Evolutionary conservation across 2,329 filamentous ascomycete species (phyloP), one percentile per base, ranked within the genome.

Genomic region (Penicillium sp.): DNA sequence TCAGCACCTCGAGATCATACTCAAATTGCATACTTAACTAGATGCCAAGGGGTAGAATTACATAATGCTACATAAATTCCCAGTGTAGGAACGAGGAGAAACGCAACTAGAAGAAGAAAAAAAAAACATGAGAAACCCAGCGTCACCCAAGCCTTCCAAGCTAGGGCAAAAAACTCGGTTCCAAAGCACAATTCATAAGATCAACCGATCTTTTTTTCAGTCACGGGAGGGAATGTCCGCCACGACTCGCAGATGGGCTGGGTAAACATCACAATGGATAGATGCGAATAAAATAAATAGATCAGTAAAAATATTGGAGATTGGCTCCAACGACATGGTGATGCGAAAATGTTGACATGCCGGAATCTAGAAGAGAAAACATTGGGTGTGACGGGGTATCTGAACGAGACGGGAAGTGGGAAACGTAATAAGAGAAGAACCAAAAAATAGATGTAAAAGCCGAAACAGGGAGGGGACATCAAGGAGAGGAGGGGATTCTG

Each of bases 371-470:
- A 66, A 60, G 62, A 66, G 39, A 27, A 22, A 67, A 64, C 56
- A 66, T 64, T 35, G 44, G 61, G 59, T 61, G 65, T 67, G 63
- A 63, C 61, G 60, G 66, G 60, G 67, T 67, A 70, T 70, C 66
- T 69, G 67, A 67, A 66, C 66, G 62, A 68, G 67, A 69, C 68
- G 65, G 66, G 61, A 73, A 69, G 68, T 66, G 63, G 63, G 69
- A 68, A 58, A 60, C 49, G 19, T n/a, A 3, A 51, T 24, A 31
- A 13, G 31, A 31, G 31, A 40, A 51, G 47, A 50, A n/a, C 14
- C 19, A 31, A 51, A 14, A n/a, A 66, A 40, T 4, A 2, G 33
- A 31, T 31, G 33, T 55, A 49, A 50, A 56, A 68, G 67, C 57
- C 58, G 54, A 62, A 60, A 60, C 62, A 63, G 33, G 35, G 60